These are phyloP conservation scores for Gnaphalium uliginosum DNA, from an alignment of 129 eudicot species.

Conservation along the genomic window DNA sequence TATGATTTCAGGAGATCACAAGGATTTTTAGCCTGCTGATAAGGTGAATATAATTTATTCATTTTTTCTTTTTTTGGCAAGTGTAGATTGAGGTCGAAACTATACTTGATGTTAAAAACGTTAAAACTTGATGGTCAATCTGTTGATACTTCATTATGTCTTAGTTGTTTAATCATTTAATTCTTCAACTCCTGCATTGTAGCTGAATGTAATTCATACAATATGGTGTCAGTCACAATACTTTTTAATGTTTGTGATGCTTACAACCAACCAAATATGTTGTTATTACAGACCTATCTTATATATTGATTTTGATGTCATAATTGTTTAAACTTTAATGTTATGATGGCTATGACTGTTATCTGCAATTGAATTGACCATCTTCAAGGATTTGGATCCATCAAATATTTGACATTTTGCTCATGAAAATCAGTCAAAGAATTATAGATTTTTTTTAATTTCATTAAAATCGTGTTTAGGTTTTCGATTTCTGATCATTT, in stretches of 20 bases:
- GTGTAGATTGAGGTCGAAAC: conserved; percentile 7
- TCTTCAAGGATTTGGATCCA: background rate
- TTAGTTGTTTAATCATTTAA: background rate
- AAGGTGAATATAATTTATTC: background rate
- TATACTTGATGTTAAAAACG: conserved; percentile 11
- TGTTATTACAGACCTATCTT: background rate
- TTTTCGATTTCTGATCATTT: background rate
- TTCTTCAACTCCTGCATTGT: conserved; percentile 15
- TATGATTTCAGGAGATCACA: background rate
- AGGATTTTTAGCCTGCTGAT: background rate
- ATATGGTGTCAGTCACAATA: background rate
- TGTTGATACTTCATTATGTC: background rate
- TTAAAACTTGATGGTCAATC: conserved; percentile 1
- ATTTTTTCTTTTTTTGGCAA: background rate
- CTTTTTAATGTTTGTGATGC: conserved; percentile 5
- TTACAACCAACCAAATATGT: background rate
- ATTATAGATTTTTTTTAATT: background rate
- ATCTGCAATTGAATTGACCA: background rate
- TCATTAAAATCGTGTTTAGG: background rate
- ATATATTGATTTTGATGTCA: background rate
- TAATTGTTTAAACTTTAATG: background rate
- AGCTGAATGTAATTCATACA: conserved; percentile 3
- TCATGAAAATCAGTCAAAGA: background rate
- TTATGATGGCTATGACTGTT: background rate
- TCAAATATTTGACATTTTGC: background rate